These are phyloP conservation scores for Aleurites moluccanus DNA, from an alignment of 441 rosid species.

Conservation along the genomic window DNA sequence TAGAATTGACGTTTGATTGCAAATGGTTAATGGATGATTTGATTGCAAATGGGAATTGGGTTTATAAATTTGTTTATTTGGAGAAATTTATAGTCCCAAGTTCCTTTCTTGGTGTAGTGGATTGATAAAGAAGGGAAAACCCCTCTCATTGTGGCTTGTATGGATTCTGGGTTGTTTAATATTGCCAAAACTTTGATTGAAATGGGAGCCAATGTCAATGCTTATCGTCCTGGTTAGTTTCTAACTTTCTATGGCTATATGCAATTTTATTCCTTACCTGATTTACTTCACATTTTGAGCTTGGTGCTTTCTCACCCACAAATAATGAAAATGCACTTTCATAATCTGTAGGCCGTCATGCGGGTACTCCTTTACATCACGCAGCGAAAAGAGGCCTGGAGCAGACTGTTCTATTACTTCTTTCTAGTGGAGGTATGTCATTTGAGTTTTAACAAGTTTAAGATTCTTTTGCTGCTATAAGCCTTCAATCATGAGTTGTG, in stretches of 20 bases:
- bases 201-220: slow-evolving; percentile 60
- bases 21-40: not conserved
- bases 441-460: slow-evolving; percentile 4
- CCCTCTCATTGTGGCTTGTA: slow-evolving; percentile 50
- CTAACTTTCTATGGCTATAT: not conserved
- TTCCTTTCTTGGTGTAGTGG: slow-evolving; percentile 38
- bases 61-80: not conserved
- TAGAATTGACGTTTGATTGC: not conserved
- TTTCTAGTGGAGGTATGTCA: slow-evolving; percentile 47
- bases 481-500: not conserved
- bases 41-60: not conserved
- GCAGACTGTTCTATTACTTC: slow-evolving; percentile 51
- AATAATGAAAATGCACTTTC: not conserved
- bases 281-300: not conserved
- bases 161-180: slow-evolving; percentile 46
- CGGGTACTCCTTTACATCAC: slow-evolving; percentile 69
- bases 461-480: slow-evolving; percentile 1
- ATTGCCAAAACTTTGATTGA: slow-evolving; percentile 50
- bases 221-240: slow-evolving; percentile 64
- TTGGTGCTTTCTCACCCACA: not conserved
- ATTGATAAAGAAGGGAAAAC: slow-evolving; percentile 60
- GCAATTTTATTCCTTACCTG: not conserved
- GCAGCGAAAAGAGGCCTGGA: slow-evolving; percentile 62
- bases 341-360: slow-evolving; percentile 49
- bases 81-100: slow-evolving; percentile 10